Percentiles rank a stretch among this genome's conserved stretches.
phyloP scores from a whole-genome alignment of 2,329 filamentous ascomycete species.

The Penicillium sp. region DNA sequence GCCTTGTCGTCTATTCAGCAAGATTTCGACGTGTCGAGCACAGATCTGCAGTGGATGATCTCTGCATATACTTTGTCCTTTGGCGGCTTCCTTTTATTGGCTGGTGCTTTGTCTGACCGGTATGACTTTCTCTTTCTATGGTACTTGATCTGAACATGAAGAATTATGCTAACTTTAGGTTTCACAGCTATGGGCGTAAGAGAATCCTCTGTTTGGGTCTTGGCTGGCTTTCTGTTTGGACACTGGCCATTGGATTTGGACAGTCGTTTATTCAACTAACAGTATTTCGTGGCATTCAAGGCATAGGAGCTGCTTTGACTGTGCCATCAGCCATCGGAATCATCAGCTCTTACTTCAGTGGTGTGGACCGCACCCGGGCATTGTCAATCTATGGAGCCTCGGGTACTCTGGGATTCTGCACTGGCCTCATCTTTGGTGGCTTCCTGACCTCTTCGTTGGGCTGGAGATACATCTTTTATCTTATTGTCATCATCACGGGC shows the following conservation, averaged over 20 bases:
- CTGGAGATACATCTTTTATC: conserved; percentile 43
- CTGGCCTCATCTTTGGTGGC: conserved; percentile 42
- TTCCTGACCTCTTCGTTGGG: conserved; percentile 42
- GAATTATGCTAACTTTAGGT: conserved; percentile 10
- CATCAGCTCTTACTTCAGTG: conserved; percentile 45
- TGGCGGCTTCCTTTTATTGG: conserved; percentile 37
- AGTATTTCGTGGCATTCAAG: conserved; percentile 47
- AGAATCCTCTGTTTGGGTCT: conserved; percentile 42
- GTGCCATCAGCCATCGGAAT: conserved; percentile 50
- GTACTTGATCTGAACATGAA: neutral
- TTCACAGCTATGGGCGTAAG: conserved; percentile 37
- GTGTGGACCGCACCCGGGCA: conserved; percentile 39
- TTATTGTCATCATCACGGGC: conserved; percentile 37
- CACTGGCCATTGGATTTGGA: conserved; percentile 41
- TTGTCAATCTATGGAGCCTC: conserved; percentile 43
- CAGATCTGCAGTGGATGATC: conserved; percentile 44
- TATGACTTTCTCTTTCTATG: conserved; percentile 9
- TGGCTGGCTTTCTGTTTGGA: conserved; percentile 38
- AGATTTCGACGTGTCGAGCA: conserved; percentile 37
- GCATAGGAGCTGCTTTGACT: conserved; percentile 49
- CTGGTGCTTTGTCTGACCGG: conserved; percentile 38
- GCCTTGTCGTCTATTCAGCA: conserved; percentile 43
- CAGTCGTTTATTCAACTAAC: conserved; percentile 43
- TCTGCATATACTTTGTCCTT: conserved; percentile 45
- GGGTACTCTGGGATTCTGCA: conserved; percentile 43